phyloP scores from a whole-genome alignment of 495 filamentous ascomycete species.

The Penicillium salamii region DNA sequence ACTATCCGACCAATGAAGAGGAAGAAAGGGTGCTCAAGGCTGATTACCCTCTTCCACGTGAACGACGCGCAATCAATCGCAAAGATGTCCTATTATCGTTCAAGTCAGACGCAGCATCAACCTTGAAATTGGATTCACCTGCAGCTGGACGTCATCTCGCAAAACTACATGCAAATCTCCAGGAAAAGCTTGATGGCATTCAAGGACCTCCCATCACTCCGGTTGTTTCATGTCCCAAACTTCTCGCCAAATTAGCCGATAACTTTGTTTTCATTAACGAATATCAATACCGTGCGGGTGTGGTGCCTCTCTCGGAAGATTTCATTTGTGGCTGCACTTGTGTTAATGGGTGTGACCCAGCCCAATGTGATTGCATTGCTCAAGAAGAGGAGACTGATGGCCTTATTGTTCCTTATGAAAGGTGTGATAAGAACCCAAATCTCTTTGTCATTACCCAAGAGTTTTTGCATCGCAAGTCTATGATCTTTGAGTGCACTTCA shows the following conservation, averaged over 20 bases:
- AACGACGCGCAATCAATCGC: slow-evolving; percentile 14
- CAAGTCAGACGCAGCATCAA: slow-evolving; percentile 2
- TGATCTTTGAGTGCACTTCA: slow-evolving; percentile 81
- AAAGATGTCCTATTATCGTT: slow-evolving; percentile 2
- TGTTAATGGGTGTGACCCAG: slow-evolving; percentile 25
- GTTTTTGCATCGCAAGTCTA: slow-evolving; percentile 32
- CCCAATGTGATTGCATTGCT: slow-evolving; percentile 35
- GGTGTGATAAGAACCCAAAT: background rate
- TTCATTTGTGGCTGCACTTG: slow-evolving; percentile 40
- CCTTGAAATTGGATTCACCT: background rate
- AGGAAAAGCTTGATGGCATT: slow-evolving; percentile 25
- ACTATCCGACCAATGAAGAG: slow-evolving; percentile 27
- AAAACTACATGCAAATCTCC: slow-evolving; percentile 13
- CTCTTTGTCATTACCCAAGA: slow-evolving; percentile 22
- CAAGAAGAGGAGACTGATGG: slow-evolving; percentile 37
- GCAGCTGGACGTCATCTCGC: background rate
- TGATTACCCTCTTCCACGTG: slow-evolving; percentile 18
- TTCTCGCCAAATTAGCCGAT: slow-evolving; percentile 21
- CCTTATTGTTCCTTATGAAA: slow-evolving; percentile 37
- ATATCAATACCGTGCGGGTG: slow-evolving; percentile 37
- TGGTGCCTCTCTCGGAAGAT: slow-evolving; percentile 25
- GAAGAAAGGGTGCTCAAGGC: slow-evolving; percentile 15
- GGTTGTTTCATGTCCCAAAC: slow-evolving; percentile 15
- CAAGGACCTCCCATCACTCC: slow-evolving; percentile 28
- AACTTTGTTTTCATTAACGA: slow-evolving; percentile 46